A percentile compares a stretch with the other conserved stretches of the same genome.
These are phyloP conservation scores for Amylocarpus encephaloides DNA, from an alignment of 2,329 filamentous ascomycete genomes.

Conservation along the genomic window DNA sequence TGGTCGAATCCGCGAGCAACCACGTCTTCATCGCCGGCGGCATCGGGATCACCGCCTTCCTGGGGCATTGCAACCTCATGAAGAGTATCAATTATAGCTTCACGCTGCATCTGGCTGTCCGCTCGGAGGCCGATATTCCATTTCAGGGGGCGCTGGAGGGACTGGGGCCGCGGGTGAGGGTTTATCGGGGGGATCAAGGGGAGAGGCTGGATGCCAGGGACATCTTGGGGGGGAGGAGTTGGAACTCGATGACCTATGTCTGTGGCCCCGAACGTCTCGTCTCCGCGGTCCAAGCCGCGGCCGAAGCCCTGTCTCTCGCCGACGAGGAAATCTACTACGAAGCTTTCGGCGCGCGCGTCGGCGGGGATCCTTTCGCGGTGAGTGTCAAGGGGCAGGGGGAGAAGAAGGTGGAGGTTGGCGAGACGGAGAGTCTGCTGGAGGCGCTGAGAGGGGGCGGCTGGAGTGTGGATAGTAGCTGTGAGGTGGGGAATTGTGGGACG, in stretches of 20 bases:
- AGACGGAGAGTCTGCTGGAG: conserved; percentile 37
- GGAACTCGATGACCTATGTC: conserved; percentile 54
- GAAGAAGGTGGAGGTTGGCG: conserved; percentile 37
- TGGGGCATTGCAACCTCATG: conserved; percentile 41
- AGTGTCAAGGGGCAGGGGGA: conserved; percentile 35
- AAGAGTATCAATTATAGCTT: conserved; percentile 42
- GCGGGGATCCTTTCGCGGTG: conserved; percentile 54
- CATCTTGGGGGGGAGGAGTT: conserved; percentile 41
- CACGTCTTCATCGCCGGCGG: conserved; percentile 60
- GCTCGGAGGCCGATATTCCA: conserved; percentile 45
- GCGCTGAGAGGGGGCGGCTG: conserved; percentile 35
- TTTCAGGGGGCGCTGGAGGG: conserved; percentile 43
- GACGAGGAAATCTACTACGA: conserved; percentile 54
- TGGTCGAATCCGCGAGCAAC: conserved; percentile 42
- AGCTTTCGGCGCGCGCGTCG: conserved; percentile 47
- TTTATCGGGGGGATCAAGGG: conserved; percentile 48
- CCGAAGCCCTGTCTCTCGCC: conserved; percentile 38
- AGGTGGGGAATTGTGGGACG: conserved; percentile 39
- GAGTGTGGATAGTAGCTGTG: conserved; percentile 37
- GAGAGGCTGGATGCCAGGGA: conserved; percentile 45
- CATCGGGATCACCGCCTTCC: conserved; percentile 60
- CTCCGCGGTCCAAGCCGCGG: conserved; percentile 41
- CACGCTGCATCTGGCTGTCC: conserved; percentile 53
- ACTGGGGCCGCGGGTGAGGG: conserved; percentile 37
- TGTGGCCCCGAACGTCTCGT: conserved; percentile 55